Evolutionary conservation across 2,329 filamentous ascomycete genomes (phyloP), one percentile per base, ranked within the genome.

Genomic region (Diaporthe citri): DNA sequence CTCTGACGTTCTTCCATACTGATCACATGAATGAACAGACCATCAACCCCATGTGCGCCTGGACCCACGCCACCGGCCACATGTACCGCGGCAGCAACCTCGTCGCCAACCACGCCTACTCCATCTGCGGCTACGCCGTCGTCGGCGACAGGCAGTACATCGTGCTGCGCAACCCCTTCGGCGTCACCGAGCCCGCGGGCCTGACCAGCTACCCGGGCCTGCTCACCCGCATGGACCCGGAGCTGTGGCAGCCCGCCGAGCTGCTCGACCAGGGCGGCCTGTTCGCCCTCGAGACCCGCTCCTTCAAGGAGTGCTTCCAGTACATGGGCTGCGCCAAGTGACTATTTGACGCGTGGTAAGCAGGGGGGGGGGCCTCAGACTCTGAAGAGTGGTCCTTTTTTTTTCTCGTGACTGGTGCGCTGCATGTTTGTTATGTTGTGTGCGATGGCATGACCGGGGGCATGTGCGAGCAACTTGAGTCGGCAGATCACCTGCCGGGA

Each of bases 31-130:
- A 77, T 5, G 6, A 9, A 76, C 83, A 85, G 79, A 86, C 85
- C 76, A 84, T 86, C 80, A 83, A 81, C 78, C 84, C 85, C 39
- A 85, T 86, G 82, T 79, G 79, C 5, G 84, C 84, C 36, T 86
- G 80, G 79, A 86, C 85, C 48, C 81, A 85, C 77, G 84, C 85
- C 66, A 83, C 84, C 5, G 81, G 81, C 77, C 77, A 78, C 57
- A 79, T 78, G 74, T 86, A 81, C 80, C 80, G 82, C 74, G 85
- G 85, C 71, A 81, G 81, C 81, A 86, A 86, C 79, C 77, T 86
- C 15, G 85, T 86, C 8, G 84, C 84, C 74, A 86, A 86, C 82
- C 84, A 86, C 78, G 85, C 85, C 71, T 86, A 87, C 82, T 84
- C 84, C 46, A 80, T 87, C 17, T 83, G 81, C 60, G 85, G 83